phyloP scores from a whole-genome alignment of 805 yeast species.

The Clavispora fructus region DNA sequence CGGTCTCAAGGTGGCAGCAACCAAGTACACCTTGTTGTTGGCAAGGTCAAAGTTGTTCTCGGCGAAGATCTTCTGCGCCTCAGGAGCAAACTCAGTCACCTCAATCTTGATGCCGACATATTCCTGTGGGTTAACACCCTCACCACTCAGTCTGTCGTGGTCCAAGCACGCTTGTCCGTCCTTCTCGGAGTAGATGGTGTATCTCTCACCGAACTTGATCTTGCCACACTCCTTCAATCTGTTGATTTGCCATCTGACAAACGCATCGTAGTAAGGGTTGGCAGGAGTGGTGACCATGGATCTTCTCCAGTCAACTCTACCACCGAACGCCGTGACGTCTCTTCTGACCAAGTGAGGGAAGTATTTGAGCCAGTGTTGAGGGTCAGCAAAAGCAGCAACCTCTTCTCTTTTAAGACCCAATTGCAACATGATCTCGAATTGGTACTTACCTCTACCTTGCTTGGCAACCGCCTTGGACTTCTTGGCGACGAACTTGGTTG shows the following conservation, averaged over 20 bases:
- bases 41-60: constrained; percentile 42
- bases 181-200: constrained; percentile 93
- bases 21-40: constrained; percentile 67
- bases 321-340: constrained; percentile 79
- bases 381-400: constrained; percentile 82
- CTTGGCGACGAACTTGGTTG: constrained; percentile 86
- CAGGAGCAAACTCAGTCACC: constrained; percentile 53
- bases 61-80: constrained; percentile 50
- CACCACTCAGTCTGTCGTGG: constrained; percentile 96
- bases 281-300: constrained; percentile 91
- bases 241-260: constrained; percentile 95
- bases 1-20: constrained; percentile 97
- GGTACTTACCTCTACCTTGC: constrained; percentile 90
- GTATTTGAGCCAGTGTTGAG: constrained; percentile 82
- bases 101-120: constrained; percentile 88
- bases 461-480: constrained; percentile 93
- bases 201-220: constrained; percentile 96
- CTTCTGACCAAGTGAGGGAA: constrained; percentile 87
- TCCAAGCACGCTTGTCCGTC: constrained; percentile 99
- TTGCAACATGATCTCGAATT: constrained; percentile 94
- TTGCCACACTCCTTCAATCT: constrained; percentile 78
- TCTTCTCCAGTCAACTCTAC: constrained; percentile 97
- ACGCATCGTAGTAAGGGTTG: constrained; percentile 86
- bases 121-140: constrained; percentile 95
- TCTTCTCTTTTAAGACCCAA: constrained; percentile 83